These are phyloP conservation scores for Mortierella sp. DNA, from an alignment of 371 early-diverging fungal species.

Conservation along the genomic window DNA sequence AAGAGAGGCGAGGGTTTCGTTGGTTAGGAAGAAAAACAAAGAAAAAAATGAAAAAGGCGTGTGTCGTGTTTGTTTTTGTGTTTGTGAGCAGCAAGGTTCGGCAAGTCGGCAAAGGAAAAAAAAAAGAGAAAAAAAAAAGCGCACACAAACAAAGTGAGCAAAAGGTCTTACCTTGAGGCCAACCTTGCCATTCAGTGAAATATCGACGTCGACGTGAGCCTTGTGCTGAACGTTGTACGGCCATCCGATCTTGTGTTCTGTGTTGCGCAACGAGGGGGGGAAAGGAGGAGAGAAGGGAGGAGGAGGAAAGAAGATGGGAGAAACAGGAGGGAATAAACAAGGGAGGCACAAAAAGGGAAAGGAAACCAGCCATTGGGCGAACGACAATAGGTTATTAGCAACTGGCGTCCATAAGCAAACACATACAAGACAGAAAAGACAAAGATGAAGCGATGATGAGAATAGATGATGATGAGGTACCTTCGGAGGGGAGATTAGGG, in stretches of 20 bases:
- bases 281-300: constrained; percentile 26
- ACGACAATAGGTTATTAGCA: not conserved
- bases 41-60: no score
- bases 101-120: not conserved
- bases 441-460: not conserved
- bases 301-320: constrained; percentile 21
- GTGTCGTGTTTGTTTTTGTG: not conserved
- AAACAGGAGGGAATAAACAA: not conserved
- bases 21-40: not conserved
- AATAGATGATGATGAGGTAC: no score
- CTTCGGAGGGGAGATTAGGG: constrained; percentile 17
- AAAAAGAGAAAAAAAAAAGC: not conserved
- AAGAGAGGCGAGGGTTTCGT: not conserved
- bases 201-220: constrained; percentile 70
- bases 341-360: not conserved
- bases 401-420: not conserved
- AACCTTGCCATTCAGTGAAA: constrained; percentile 53
- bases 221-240: constrained; percentile 76
- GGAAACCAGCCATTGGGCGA: not conserved
- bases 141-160: not conserved
- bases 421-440: not conserved
- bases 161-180: constrained; percentile 56
- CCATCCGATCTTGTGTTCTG: constrained; percentile 64
- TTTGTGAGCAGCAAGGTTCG: not conserved
- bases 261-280: constrained; percentile 3